Conservation (phyloP, 805 yeast genomes). For the Ogataea minuta region DNA sequence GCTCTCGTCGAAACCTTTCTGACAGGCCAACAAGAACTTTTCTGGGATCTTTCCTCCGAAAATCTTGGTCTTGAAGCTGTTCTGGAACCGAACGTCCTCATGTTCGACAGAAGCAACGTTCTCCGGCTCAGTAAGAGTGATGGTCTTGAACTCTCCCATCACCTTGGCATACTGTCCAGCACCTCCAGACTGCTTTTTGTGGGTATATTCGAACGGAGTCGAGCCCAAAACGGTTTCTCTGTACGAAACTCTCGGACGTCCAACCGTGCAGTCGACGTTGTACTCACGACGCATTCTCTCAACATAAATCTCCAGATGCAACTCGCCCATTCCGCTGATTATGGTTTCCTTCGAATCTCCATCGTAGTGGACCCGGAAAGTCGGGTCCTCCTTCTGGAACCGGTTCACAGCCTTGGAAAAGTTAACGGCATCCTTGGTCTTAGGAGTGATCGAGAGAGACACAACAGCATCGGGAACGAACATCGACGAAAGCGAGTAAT, state of each 20-base stretch:
- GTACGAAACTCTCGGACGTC: constrained; percentile 97
- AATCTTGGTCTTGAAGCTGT: constrained; percentile 78
- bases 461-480: constrained; percentile 98
- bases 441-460: constrained; percentile 86
- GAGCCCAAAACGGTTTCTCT: constrained; percentile 83
- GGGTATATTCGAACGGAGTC: constrained; percentile 85
- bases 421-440: constrained; percentile 79
- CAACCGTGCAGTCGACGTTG: constrained; percentile 91
- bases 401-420: constrained; percentile 96
- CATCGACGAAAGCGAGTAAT: constrained; percentile 95
- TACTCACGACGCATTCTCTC: constrained; percentile 98
- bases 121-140: constrained; percentile 52
- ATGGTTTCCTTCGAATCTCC: constrained; percentile 90
- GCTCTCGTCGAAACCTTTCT: constrained; percentile 92
- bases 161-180: constrained; percentile 99
- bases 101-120: constrained; percentile 29
- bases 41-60: constrained; percentile 98
- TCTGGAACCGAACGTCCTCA: constrained; percentile 42
- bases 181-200: constrained; percentile 98
- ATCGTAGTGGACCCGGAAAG: constrained; percentile 91
- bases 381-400: constrained; percentile 98
- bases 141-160: constrained; percentile 66
- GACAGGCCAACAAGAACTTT: constrained; percentile 90
- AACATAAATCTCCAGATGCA: constrained; percentile 94
- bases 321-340: constrained; percentile 97